Base-by-base conservation (phyloP, 2,329 filamentous ascomycete genomes). In the Fusarium scirpi region DNA sequence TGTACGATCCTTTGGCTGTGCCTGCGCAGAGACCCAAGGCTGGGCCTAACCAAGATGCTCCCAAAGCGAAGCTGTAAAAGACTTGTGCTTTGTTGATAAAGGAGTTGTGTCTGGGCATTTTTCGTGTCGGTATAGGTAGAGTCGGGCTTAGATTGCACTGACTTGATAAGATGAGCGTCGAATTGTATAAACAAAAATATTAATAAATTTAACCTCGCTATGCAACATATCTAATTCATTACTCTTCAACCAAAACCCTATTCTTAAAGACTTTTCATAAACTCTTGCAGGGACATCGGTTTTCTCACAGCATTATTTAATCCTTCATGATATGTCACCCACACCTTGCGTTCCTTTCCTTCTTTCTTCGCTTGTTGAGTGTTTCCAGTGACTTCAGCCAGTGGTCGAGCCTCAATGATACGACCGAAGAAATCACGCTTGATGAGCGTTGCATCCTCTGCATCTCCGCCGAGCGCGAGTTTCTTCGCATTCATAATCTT, bases 271-370 rank as follows among this genome's bases (percentile, higher is more conserved):
- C 88, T 90, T 59, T 84, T 85, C 84, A 97, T 81, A 74, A 98
- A 87, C 79, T 97, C 94, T 66, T 88, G 86, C 78, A 97, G 79
- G 11, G 92, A 92, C 67, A 98, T 90, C 4, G 94, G 93, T 79
- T 97, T 97, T 79, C 92, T 87, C 65, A 98, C 94, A 13, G 94
- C 94, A 85, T 98, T 97, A 59, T 94, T 96, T 78, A 94, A 90
- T 0, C 94, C 94, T 82, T 98, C 94, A 76, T 97, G 90, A 79
- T 90, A 98, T 69, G 89, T 95, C 44, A 97, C 90, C 94, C 94
- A 97, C 6, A 94, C 91, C 73, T 91, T 85, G 12, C 75, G 88
- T 52, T 84, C 86, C 49, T 86, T 86, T 59, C 83, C 80, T 45
- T 80, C 57, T 20, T 48, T 58, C 27, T 43, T 78, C 41, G 76